These are phyloP conservation scores for Plectranthus barbatus DNA, from an alignment of 257 asterid species.

Conservation along the genomic window DNA sequence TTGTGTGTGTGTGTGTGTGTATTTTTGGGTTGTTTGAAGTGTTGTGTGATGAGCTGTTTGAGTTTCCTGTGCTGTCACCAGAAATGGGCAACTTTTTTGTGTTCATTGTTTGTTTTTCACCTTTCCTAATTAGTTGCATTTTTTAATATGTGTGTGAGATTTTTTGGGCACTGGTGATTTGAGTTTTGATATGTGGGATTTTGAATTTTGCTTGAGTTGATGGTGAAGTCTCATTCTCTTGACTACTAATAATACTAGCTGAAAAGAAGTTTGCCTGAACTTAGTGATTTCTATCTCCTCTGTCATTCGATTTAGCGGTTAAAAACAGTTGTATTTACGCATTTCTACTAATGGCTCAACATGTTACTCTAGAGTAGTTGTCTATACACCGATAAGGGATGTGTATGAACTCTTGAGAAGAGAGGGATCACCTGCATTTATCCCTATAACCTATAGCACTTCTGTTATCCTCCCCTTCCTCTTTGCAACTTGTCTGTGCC, in stretches of 20 bases:
- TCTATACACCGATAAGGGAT: neutral
- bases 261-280: neutral
- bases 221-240: neutral
- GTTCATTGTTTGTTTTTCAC: slow-evolving; percentile 4
- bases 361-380: neutral
- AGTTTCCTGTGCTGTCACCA: slow-evolving; percentile 6
- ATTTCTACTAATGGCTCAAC: neutral
- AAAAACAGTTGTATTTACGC: neutral
- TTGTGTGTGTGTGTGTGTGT: neutral
- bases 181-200: slow-evolving; percentile 5
- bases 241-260: neutral
- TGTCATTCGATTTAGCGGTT: neutral
- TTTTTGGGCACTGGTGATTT: neutral
- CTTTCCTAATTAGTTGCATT: neutral
- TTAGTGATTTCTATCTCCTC: neutral
- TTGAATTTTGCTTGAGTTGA: slow-evolving; percentile 2
- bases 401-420: neutral
- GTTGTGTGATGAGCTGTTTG: slow-evolving; percentile 13
- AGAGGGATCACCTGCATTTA: neutral
- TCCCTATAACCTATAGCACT: neutral
- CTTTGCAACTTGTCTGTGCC: neutral
- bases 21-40: neutral
- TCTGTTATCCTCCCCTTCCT: neutral
- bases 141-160: neutral
- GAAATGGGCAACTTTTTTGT: slow-evolving; percentile 4